Evolutionary conservation across 345 rosid species (phyloP).

Genomic region (Sisymbrium altissimum): DNA sequence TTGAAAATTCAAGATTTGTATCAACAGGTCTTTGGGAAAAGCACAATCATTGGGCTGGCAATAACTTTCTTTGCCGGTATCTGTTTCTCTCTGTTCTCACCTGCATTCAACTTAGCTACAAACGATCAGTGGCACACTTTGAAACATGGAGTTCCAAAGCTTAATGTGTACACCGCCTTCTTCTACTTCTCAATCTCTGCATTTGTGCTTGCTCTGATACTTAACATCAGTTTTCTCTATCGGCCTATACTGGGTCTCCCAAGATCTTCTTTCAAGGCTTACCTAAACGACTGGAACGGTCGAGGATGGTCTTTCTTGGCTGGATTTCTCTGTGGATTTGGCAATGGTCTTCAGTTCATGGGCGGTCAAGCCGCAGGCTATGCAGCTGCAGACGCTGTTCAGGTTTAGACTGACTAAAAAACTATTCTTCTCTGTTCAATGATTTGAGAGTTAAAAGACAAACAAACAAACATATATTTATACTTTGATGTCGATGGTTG

Average conservation of each 20-base stretch:
- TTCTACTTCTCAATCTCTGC: constrained; percentile 75
- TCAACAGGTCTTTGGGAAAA: constrained; percentile 68
- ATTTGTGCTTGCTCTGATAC: constrained; percentile 50
- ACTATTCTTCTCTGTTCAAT: background rate
- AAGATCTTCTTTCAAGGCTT: constrained; percentile 63
- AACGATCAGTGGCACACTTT: constrained; percentile 83
- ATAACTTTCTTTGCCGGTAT: constrained; percentile 70
- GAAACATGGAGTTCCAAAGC: constrained; percentile 62
- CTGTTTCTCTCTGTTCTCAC: constrained; percentile 85
- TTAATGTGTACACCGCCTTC: constrained; percentile 69
- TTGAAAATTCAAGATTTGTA: background rate
- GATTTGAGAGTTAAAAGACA: background rate
- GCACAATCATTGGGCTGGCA: constrained; percentile 51
- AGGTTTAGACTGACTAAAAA: constrained; percentile 35
- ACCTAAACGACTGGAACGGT: constrained; percentile 69
- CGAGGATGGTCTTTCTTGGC: constrained; percentile 83
- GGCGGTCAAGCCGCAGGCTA: constrained; percentile 93
- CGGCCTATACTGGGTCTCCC: constrained; percentile 55
- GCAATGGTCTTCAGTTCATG: constrained; percentile 84
- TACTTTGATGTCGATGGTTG: background rate
- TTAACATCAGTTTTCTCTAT: constrained; percentile 62
- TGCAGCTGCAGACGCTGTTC: constrained; percentile 87
- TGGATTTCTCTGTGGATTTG: constrained; percentile 77
- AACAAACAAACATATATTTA: background rate
- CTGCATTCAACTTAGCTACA: constrained; percentile 82